Base-by-base conservation (phyloP, 2,329 filamentous ascomycete genomes). In the Colletotrichum sp. region DNA sequence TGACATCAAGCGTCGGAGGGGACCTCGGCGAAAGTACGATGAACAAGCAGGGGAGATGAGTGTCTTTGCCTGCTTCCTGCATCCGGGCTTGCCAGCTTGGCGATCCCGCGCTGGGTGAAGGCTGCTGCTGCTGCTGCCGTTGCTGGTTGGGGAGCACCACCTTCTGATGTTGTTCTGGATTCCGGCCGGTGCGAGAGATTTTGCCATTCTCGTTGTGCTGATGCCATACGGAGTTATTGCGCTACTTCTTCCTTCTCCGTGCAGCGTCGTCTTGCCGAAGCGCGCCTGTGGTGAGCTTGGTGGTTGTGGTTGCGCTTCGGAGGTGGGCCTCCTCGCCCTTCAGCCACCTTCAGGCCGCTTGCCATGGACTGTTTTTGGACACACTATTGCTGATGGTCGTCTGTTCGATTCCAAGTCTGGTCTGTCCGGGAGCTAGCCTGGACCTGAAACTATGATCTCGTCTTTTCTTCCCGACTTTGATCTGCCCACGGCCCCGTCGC, bases 1-100 rank as follows among this genome's bases (percentile, higher is more conserved):
- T 72, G 63, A 69, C 73, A 72, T 73, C 73, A 76, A 59, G 69
- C 73, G 57, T 73, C 62, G 63, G 63, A 64, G 32, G 21, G 44
- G 21, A 63, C 44, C 73, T 76, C 57, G 73, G 73, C 73, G 70
- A 73, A 52, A 68, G 32, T 64, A 60, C 32, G 34, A 73, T 64
- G 64, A 44, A 36, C 63, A 60, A 49, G 49, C 69, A 76, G 73
- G 73, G 73, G 70, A 73, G 57, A 76, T 60, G 69, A 73, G 63
- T 76, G 70, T 76, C 69, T 76, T 68, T 72, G 70, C 73, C 69
- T 76, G 34, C 73, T 57, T 76, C 73, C 57, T 76, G 69, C 73
- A 73, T 76, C 73, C 73, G 64, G 64, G 73, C 69, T 76, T 76
- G 63, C 73, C 73, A 76, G 26, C 73, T 76, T 76, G 73, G 64